These are phyloP conservation scores for Aulographum hederae DNA, from an alignment of 2,329 filamentous ascomycete genomes.

Conservation along the genomic window DNA sequence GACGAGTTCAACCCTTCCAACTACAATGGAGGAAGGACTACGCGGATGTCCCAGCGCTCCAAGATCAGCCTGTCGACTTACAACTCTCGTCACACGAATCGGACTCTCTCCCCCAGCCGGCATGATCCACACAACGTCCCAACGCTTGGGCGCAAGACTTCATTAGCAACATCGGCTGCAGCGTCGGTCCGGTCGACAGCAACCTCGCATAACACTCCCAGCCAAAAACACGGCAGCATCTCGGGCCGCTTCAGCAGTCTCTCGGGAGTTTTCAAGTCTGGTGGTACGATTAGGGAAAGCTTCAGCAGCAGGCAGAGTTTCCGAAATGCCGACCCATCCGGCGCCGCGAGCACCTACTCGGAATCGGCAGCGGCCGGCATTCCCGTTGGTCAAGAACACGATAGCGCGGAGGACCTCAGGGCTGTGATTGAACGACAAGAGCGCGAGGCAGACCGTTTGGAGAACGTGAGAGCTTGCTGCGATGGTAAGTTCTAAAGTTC, in stretches of 20 bases:
- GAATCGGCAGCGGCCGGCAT: no score
- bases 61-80: conserved; percentile 58
- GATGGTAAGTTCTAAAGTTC: conserved; percentile 50
- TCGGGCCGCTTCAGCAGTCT: conserved; percentile 25
- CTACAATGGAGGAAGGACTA: conserved; percentile 24
- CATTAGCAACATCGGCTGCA: no score
- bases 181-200: no score
- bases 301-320: no score
- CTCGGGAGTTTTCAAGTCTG: conserved; percentile 27
- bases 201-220: conserved; percentile 8
- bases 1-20: conserved; percentile 65
- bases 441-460: conserved; percentile 58
- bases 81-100: conserved; percentile 44
- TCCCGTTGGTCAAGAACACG: no score
- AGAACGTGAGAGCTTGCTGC: conserved; percentile 94
- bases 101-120: conserved; percentile 39
- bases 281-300: no score
- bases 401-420: conserved; percentile 62
- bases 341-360: no score
- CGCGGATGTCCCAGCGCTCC: conserved; percentile 32
- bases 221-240: conserved; percentile 23
- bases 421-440: conserved; percentile 63
- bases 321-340: no score
- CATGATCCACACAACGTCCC: conserved; percentile 8
- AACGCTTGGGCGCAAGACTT: no score